Base-by-base conservation (phyloP, 2,329 filamentous ascomycete genomes). In the Colletotrichum australisinense region DNA sequence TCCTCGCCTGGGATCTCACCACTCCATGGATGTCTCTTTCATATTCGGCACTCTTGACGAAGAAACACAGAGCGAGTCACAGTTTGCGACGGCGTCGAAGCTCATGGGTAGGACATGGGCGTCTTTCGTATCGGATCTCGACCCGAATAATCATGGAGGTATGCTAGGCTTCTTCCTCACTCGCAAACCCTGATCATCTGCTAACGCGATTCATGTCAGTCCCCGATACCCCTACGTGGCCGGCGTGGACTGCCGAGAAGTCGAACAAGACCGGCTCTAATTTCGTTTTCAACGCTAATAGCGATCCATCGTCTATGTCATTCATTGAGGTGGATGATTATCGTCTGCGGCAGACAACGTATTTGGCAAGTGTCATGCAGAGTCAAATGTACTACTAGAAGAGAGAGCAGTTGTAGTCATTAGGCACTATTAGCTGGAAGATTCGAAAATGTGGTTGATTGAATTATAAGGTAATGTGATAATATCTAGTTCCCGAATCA, bases 401-500 rank as follows among this genome's bases (percentile, higher is more conserved):
- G 0, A n/a, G 7, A 3, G 42, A 19, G 16, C 8, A 5, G 42
- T 6, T 3, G 7, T 9, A n/a, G 6, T 19, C 5, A 49, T 49
- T 49, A 5, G 19, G 6, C 4, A 49, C 11, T 7, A 6, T 19
- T 42, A 7, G 1, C 38, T 42, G 6, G 16, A 42, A 12, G 16
- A 42, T 42, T 6, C 38, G 1, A 19, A 42, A 19, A 16, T 42
- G 19, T 22, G 42, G 7, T 22, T 11, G 7, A 49, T 56, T 28
- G 4, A 26, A 24, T 24, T 42, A 73, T 1, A 73, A 28, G 6
- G 58, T 73, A 24, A 72, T 42, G 57, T 85, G 84, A 74, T 85
- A 86, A 65, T 85, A 86, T 67, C 85, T 78, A n/a, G 84, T 84
- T 8, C 75, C 81, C 3, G 77, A 67, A 75, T 87, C 85, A 74